Evolutionary conservation across 2,329 filamentous ascomycete genomes (phyloP).

Genomic region (Uncinocarpus reesii): DNA sequence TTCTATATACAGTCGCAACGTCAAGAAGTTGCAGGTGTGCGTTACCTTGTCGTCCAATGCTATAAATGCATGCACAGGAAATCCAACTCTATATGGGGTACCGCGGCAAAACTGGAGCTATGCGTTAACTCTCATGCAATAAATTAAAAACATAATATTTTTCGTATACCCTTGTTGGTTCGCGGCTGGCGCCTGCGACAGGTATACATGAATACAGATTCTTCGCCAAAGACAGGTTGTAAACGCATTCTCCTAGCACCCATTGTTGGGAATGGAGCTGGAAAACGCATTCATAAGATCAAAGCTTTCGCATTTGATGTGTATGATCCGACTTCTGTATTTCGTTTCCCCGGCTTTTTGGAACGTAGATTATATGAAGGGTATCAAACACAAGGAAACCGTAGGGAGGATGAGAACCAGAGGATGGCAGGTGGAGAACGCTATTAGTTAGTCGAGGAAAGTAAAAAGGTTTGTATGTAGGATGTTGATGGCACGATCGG

Average conservation of each 20-base stretch:
- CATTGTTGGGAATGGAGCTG: conserved; percentile 17
- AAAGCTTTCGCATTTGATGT: background rate
- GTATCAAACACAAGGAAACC: conserved; percentile 11
- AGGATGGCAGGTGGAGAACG: background rate
- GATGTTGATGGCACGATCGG: conserved; percentile 87
- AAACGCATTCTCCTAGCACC: conserved; percentile 9
- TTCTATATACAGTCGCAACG: conserved; percentile 1
- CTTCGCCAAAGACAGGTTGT: background rate
- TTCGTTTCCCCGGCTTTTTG: conserved; percentile 1
- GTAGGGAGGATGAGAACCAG: background rate
- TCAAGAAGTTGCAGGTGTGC: background rate
- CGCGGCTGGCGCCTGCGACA: conserved; percentile 16
- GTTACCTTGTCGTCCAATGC: conserved; percentile 5
- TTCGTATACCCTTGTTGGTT: conserved; percentile 17
- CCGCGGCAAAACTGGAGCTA: background rate
- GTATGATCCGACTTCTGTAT: background rate
- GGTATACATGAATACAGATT: conserved; percentile 12
- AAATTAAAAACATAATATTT: background rate
- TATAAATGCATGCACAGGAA: conserved; percentile 3
- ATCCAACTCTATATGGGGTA: background rate
- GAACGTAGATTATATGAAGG: conserved; percentile 6
- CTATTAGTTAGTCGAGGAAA: conserved; percentile 58
- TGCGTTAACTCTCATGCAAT: background rate
- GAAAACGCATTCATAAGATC: conserved; percentile 3
- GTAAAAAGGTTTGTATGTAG: conserved; percentile 95